Evolutionary conservation across 371 early-diverging fungal genomes (phyloP), one percentile per base, ranked within the genome.

Genomic region (Syncephalastrum contaminatum): DNA sequence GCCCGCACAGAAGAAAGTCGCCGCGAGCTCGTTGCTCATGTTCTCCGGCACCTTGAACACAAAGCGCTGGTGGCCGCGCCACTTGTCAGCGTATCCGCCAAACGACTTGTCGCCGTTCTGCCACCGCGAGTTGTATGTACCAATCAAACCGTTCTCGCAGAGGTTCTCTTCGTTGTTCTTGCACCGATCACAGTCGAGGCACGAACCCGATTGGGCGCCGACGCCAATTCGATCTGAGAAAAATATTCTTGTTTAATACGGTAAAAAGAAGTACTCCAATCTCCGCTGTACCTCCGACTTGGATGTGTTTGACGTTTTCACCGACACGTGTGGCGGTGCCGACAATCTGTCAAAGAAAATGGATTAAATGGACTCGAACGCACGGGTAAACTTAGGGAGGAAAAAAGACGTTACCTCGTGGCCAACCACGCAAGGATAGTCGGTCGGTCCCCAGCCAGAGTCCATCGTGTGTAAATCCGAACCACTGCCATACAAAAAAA

Each of bases 51-150:
- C 63, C 54, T 71, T 75, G 70, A 88, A 79, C 2, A 69, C 80
- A 54, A 76, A 88, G 46, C 67, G 70, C 8, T 68, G 55, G 43
- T 76, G 72, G 7, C 85, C 86, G 25, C 88, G 69, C 57, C 84
- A 80, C 10, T 72, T 75, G 47, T 86, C 80, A 22, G 78, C 85
- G 57, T 87, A 88, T 0, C 89, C 89, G 43, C 89, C 89, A 50
- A 81, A 81, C 0, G 85, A 53, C 16, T 71, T 70, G 22, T 68
- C 63, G 15, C 88, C 88, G 15, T 76, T 82, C 13, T 70, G 56
- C 55, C 82, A 84, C 64, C 70, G 46, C 58, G 66, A 15, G 71
- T 68, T 60, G 50, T 67, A 67, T 7, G 68, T 72, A n/a, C 47
- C 30, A 2, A 48, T 54, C 1, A 7, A 36, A 14, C 49, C 41